Conservation (phyloP, 2,329 filamentous ascomycete species). For the Eutypella sp. region DNA sequence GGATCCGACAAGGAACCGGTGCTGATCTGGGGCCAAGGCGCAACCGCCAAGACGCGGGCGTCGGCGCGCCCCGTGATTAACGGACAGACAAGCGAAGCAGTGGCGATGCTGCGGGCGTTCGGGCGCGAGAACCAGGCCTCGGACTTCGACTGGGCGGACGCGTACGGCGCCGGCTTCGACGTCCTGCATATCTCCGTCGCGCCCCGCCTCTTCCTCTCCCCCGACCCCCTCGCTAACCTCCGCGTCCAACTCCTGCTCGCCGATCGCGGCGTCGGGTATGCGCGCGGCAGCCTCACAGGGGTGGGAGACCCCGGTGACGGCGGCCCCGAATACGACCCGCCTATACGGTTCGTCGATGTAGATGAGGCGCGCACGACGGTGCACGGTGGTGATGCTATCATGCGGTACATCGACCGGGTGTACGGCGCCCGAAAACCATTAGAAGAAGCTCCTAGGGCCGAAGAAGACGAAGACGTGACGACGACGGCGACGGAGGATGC, state of each 20-base stretch:
- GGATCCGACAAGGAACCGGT: background rate
- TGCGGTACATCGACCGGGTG: conserved; percentile 56
- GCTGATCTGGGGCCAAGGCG: conserved; percentile 89
- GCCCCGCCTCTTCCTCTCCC: conserved; percentile 46
- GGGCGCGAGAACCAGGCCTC: conserved; percentile 74
- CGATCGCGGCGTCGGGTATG: conserved; percentile 42
- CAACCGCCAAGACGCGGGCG: conserved; percentile 59
- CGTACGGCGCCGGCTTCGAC: conserved; percentile 80
- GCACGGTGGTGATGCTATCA: conserved; percentile 46
- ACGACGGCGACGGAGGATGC: too few species aligned
- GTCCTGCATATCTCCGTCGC: conserved; percentile 62
- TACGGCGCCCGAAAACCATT: too few species aligned
- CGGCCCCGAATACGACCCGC: conserved; percentile 15
- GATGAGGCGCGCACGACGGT: conserved; percentile 42
- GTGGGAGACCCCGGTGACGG: conserved; percentile 23
- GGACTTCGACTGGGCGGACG: conserved; percentile 67
- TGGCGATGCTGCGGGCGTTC: conserved; percentile 72
- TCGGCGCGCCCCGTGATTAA: conserved; percentile 62
- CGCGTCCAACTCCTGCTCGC: conserved; percentile 46
- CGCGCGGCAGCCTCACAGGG: conserved; percentile 31
- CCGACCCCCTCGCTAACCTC: conserved; percentile 43
- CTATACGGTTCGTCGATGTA: conserved; percentile 51
- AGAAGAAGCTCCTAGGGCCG: too few species aligned
- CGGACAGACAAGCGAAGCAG: conserved; percentile 60
- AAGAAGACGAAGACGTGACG: conserved; percentile 12